Evolutionary conservation across 192 early-diverging fungal species (phyloP).

Genomic region (Umbelopsis isabellina): DNA sequence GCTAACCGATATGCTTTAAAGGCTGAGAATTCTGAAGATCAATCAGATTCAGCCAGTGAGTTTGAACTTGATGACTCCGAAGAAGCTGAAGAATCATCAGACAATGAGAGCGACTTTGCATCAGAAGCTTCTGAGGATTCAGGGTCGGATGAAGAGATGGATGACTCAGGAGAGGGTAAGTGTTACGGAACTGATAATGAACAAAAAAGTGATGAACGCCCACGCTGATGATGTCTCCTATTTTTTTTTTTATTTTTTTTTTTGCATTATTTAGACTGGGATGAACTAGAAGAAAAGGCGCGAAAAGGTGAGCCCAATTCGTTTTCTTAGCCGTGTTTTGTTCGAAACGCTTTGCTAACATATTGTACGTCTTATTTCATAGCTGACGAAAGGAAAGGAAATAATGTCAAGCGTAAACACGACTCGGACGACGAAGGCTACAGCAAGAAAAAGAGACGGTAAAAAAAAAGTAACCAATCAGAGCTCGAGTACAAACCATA

Average conservation of each 20-base stretch:
- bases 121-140: conserved; percentile 58
- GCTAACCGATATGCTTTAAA: conserved; percentile 13
- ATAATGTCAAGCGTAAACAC: conserved; percentile 18
- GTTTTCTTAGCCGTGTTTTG: neutral
- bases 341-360: neutral
- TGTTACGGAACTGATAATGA: neutral
- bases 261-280: conserved; percentile 63
- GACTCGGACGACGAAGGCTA: conserved; percentile 26
- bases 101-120: conserved; percentile 64
- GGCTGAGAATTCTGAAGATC: conserved; percentile 58
- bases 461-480: conserved; percentile 14
- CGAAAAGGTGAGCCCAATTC: conserved; percentile 47
- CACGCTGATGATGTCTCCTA: neutral
- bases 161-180: conserved; percentile 49
- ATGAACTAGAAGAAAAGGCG: conserved; percentile 80
- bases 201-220: neutral
- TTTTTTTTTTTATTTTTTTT: no score
- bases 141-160: conserved; percentile 63
- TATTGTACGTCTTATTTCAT: neutral
- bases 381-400: conserved; percentile 26
- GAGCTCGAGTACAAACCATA: neutral
- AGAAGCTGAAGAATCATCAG: conserved; percentile 52
- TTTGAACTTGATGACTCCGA: conserved; percentile 65
- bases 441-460: conserved; percentile 26
- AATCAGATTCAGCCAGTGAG: conserved; percentile 61